phyloP scores from a whole-genome alignment of 2,329 filamentous ascomycete species.

The Fusarium buxicola region DNA sequence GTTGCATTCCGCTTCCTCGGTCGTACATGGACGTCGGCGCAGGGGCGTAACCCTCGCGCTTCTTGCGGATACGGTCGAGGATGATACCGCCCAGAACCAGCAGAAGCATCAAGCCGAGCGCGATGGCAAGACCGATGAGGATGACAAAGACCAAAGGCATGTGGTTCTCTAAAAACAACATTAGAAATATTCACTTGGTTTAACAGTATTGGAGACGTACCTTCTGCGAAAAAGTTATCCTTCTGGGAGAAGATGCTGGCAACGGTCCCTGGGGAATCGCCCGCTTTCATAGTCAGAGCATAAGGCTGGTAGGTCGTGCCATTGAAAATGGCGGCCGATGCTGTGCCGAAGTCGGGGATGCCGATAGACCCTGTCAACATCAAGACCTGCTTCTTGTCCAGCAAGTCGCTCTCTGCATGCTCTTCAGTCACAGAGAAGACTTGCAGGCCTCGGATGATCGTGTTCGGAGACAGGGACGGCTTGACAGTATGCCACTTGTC shows the following conservation, averaged over 20 bases:
- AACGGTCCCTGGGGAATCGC: constrained; percentile 77
- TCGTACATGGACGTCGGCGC: constrained; percentile 76
- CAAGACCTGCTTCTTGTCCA: constrained; percentile 76
- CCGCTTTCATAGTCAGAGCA: constrained; percentile 76
- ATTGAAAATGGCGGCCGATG: constrained; percentile 89
- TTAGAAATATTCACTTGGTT: constrained; percentile 22
- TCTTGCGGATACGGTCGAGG: constrained; percentile 80
- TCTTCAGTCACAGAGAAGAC: constrained; percentile 77
- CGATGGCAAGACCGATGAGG: constrained; percentile 82
- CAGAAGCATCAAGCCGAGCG: constrained; percentile 80
- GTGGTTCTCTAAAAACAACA: constrained; percentile 55
- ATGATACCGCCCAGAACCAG: constrained; percentile 80
- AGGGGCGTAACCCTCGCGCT: constrained; percentile 82
- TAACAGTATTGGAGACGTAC: constrained; percentile 60
- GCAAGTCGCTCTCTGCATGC: constrained; percentile 72
- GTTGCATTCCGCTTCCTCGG: constrained; percentile 66
- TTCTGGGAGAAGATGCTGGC: constrained; percentile 87
- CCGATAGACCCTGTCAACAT: constrained; percentile 87
- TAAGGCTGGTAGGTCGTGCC: constrained; percentile 84
- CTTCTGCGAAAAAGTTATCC: constrained; percentile 76
- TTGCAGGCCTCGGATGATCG: constrained; percentile 82
- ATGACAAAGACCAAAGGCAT: constrained; percentile 82
- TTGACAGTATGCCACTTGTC: constrained; percentile 75
- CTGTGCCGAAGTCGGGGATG: constrained; percentile 80
- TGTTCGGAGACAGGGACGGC: constrained; percentile 71